phyloP scores from a whole-genome alignment of 257 asterid genomes.

The Solanum chilense region DNA sequence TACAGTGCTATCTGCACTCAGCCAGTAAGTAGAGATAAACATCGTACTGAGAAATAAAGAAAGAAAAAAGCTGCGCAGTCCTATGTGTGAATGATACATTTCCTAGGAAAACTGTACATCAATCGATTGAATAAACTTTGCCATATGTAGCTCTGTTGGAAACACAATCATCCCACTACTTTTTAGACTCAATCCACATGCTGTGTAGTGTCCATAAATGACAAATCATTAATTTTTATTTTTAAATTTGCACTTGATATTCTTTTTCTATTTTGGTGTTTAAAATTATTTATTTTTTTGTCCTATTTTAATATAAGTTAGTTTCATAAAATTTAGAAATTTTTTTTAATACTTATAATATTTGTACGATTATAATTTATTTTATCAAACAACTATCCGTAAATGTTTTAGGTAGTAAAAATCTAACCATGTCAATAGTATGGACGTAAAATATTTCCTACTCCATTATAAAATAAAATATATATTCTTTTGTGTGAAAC shows the following conservation, averaged over 20 bases:
- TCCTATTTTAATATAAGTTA: too few relatives aligned
- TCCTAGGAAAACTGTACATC: background rate
- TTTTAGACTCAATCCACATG: background rate
- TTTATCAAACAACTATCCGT: background rate
- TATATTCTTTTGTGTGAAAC: background rate
- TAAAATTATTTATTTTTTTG: too few relatives aligned
- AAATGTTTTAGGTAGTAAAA: background rate
- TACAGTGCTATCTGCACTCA: too few relatives aligned
- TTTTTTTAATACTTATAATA: too few relatives aligned
- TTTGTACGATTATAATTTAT: too few relatives aligned
- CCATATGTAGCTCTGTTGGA: background rate
- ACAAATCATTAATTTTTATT: too few relatives aligned
- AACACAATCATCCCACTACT: background rate
- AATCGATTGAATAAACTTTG: background rate
- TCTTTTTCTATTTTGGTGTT: too few relatives aligned
- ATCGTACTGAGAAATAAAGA: too few relatives aligned
- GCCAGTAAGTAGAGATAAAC: too few relatives aligned
- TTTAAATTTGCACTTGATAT: too few relatives aligned
- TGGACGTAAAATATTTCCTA: background rate
- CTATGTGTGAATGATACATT: background rate
- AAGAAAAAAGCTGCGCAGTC: background rate
- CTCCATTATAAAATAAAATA: background rate
- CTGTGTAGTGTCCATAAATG: background rate
- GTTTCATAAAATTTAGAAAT: too few relatives aligned
- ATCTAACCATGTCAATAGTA: background rate